phyloP scores from a whole-genome alignment of 2,329 filamentous ascomycete species.

The Keithomyces neogunnii region DNA sequence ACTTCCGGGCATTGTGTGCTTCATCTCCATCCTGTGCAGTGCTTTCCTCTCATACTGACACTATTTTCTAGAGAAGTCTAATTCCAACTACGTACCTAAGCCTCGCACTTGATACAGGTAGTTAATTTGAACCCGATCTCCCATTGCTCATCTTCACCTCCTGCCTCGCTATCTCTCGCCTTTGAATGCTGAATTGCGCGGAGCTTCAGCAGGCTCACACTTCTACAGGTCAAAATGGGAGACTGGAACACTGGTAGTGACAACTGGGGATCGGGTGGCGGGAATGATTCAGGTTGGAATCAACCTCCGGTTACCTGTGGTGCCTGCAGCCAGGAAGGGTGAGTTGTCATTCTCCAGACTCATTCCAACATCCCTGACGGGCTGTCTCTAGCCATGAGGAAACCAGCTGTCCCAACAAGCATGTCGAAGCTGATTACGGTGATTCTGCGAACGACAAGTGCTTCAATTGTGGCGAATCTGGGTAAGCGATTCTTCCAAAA shows the following conservation, averaged over 20 bases:
- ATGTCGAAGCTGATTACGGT: not conserved
- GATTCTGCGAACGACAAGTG: constrained; percentile 20
- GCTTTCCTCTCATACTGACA: no score
- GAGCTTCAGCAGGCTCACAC: not conserved
- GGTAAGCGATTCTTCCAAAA: constrained; percentile 15
- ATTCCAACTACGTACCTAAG: no score
- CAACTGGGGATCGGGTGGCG: constrained; percentile 2
- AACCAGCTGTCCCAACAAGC: constrained; percentile 6
- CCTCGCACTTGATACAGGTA: not conserved
- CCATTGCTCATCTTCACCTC: not conserved
- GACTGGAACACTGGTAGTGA: constrained; percentile 1
- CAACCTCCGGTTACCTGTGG: constrained; percentile 2
- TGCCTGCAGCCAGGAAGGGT: constrained; percentile 9
- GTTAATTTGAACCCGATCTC: not conserved
- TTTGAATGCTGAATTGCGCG: not conserved
- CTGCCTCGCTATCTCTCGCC: not conserved
- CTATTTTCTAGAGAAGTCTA: no score
- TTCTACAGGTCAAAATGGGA: constrained; percentile 1
- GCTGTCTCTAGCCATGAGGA: constrained; percentile 4
- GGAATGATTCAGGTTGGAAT: constrained; percentile 1
- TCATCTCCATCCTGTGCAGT: not conserved
- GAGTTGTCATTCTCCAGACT: not conserved
- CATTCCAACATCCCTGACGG: not conserved
- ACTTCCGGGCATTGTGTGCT: not conserved
- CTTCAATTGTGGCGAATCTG: constrained; percentile 27